Evolutionary conservation across 805 yeast species (phyloP).

Genomic region (Kodamaea kaohsiungensis): DNA sequence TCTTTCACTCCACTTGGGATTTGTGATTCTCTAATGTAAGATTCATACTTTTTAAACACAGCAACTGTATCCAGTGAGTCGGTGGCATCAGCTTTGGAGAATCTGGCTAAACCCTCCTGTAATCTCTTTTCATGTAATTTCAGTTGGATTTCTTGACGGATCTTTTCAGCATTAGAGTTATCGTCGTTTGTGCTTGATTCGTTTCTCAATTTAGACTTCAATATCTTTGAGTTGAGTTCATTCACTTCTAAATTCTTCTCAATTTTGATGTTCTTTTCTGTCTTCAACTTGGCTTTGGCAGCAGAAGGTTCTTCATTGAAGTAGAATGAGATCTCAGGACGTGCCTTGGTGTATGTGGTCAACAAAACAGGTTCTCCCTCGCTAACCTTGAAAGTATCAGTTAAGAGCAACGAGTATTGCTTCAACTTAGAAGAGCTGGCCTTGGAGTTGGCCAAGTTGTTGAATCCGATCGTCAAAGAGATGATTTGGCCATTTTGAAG

Average conservation of each 20-base stretch:
- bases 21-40: slow-evolving; percentile 91
- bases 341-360: slow-evolving; percentile 71
- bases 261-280: slow-evolving; percentile 39
- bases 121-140: slow-evolving; percentile 83
- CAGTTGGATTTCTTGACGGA: slow-evolving; percentile 78
- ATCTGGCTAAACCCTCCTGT: slow-evolving; percentile 82
- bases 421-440: slow-evolving; percentile 51
- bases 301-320: slow-evolving; percentile 62
- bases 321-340: slow-evolving; percentile 79
- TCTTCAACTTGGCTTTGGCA: slow-evolving; percentile 36
- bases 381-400: slow-evolving; percentile 79
- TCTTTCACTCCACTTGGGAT: slow-evolving; percentile 83
- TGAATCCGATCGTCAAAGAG: slow-evolving; percentile 76
- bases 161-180: slow-evolving; percentile 60
- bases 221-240: slow-evolving; percentile 58
- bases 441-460: slow-evolving; percentile 51
- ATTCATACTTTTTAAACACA: slow-evolving; percentile 89
- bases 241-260: slow-evolving; percentile 31
- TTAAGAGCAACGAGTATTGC: slow-evolving; percentile 67
- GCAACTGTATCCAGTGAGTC: slow-evolving; percentile 62
- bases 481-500: slow-evolving; percentile 74
- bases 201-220: slow-evolving; percentile 77
- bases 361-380: slow-evolving; percentile 61
- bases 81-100: slow-evolving; percentile 74
- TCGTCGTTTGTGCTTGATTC: slow-evolving; percentile 76